Conservation (phyloP, 495 filamentous ascomycete genomes). For the Lasiosphaeria ovina region DNA sequence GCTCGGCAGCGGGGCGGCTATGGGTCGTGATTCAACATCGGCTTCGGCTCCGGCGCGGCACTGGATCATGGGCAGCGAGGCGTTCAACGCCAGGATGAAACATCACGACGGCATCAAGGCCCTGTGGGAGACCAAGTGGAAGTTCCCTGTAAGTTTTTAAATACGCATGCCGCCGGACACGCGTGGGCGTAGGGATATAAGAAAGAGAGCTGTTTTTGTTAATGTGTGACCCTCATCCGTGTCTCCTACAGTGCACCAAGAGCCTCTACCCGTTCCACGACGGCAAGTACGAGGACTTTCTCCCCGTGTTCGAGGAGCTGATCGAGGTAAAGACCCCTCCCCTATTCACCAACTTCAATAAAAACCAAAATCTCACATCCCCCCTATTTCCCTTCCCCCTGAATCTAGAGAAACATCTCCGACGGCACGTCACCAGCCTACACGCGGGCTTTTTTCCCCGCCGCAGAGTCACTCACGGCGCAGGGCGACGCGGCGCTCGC, state of each 20-base stretch:
- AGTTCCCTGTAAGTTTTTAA: constrained; percentile 53
- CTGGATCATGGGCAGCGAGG: constrained; percentile 41
- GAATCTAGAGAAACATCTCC: constrained; percentile 51
- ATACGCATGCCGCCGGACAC: background rate
- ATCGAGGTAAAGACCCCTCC: constrained; percentile 47
- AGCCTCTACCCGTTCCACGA: constrained; percentile 81
- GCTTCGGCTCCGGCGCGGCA: background rate
- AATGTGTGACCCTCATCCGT: background rate
- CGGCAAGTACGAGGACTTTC: constrained; percentile 66
- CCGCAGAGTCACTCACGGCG: constrained; percentile 52
- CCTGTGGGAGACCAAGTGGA: constrained; percentile 82
- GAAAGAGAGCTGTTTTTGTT: background rate
- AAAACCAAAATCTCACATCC: background rate
- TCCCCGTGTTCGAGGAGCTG: constrained; percentile 64
- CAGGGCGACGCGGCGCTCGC: constrained; percentile 48
- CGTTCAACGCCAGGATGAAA: constrained; percentile 43
- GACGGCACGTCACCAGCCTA: constrained; percentile 64
- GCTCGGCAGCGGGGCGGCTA: too few relatives aligned
- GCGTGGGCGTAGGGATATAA: background rate
- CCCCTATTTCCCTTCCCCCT: background rate
- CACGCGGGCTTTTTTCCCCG: constrained; percentile 60
- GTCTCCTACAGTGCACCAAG: constrained; percentile 50
- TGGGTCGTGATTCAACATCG: too few relatives aligned
- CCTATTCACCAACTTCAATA: background rate
- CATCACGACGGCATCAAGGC: constrained; percentile 72